phyloP scores from a whole-genome alignment of 129 eudicot species.

The Ambrosia trifida region DNA sequence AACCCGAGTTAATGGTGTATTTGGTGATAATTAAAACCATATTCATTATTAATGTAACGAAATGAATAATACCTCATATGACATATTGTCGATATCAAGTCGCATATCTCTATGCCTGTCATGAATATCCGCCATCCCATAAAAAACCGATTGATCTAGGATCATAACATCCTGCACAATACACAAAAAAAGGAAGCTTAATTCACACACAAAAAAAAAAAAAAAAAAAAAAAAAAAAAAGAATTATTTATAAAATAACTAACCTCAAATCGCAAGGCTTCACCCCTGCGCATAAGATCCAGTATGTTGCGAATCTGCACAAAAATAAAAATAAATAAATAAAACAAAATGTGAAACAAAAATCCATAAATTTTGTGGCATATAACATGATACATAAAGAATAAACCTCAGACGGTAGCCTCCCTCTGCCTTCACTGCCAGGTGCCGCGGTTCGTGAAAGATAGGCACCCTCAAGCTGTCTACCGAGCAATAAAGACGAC shows the following conservation, averaged over 20 bases:
- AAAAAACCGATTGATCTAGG: conserved; percentile 69
- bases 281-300: conserved; percentile 92
- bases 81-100: conserved; percentile 89
- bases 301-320: conserved; percentile 73
- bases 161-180: conserved; percentile 73
- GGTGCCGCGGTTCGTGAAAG: conserved; percentile 59
- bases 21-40: not conserved
- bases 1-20: not conserved
- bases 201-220: not conserved
- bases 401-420: conserved; percentile 84
- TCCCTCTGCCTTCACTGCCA: conserved; percentile 79
- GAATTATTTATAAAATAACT: conserved; percentile 17
- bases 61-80: conserved; percentile 62
- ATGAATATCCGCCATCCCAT: conserved; percentile 70
- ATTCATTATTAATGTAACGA: not conserved
- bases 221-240: not conserved
- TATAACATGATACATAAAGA: not conserved
- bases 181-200: not conserved
- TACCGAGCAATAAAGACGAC: conserved; percentile 45
- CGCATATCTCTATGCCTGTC: conserved; percentile 91
- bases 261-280: conserved; percentile 87
- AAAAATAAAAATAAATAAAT: not conserved
- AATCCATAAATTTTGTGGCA: not conserved
- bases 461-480: conserved; percentile 59
- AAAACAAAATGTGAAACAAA: not conserved